Conservation (phyloP, 805 yeast genomes). For the Candida coleopterorum region DNA sequence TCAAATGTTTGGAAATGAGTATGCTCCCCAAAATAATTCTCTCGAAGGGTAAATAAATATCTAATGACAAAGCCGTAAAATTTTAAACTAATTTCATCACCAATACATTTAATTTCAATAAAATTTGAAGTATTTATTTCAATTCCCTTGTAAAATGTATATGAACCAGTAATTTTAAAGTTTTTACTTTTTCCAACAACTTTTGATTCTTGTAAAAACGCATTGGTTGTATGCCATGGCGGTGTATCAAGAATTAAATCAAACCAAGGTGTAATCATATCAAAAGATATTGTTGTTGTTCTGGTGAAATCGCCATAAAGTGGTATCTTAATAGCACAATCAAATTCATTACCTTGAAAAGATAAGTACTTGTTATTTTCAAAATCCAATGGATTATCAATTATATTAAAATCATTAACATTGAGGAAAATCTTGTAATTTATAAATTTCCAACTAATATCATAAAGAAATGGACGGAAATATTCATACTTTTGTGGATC, state of each 20-base stretch:
- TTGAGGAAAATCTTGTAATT: constrained; percentile 64
- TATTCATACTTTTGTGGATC: constrained; percentile 66
- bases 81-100: constrained; percentile 62
- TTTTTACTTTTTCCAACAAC: constrained; percentile 65
- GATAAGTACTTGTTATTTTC: constrained; percentile 74
- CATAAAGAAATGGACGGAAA: constrained; percentile 68
- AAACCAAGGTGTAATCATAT: constrained; percentile 52
- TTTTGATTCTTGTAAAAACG: constrained; percentile 55
- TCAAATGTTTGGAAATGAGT: constrained; percentile 82
- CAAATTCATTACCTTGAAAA: constrained; percentile 58
- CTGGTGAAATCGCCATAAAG: constrained; percentile 48
- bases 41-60: constrained; percentile 70
- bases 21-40: constrained; percentile 86
- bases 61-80: constrained; percentile 77
- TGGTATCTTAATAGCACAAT: constrained; percentile 52
- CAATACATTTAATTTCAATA: constrained; percentile 57
- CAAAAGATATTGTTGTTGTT: constrained; percentile 48
- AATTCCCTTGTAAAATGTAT: constrained; percentile 53
- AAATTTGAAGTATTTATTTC: constrained; percentile 69
- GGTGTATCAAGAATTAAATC: constrained; percentile 71
- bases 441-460: constrained; percentile 52
- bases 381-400: constrained; percentile 83
- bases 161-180: constrained; percentile 60
- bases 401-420: constrained; percentile 82
- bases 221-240: constrained; percentile 83